Base-by-base conservation (phyloP, 129 eudicot genomes). In the Saussurea involucrata region DNA sequence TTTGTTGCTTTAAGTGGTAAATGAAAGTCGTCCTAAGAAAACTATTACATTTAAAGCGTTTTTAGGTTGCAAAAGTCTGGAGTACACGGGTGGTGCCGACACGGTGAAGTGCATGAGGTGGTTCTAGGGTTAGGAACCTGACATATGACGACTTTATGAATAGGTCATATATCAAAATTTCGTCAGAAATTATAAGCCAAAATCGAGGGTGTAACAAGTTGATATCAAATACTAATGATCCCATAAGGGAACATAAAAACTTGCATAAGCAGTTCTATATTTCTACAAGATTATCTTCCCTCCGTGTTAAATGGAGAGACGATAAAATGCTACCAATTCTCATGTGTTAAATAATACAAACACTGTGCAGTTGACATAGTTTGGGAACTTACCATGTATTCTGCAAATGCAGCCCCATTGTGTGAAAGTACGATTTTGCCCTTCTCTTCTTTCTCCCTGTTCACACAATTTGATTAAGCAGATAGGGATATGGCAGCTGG, bases 381-480 rank as follows among this genome's bases (percentile, higher is more conserved):
- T 53, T 53, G 61, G 22, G 61, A 53, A 53, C 3, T 53, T n/a
- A 53, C 61, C 61, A 17, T 53, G 10, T 13, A 68, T n/a, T 17
- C 24, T 32, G 61, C 63, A 13, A 53, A 73, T 78, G 82, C 37
- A 57, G 40, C 34, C 27, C 34, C 27, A 76, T 46, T 15, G 71
- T 9, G 36, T 76, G 67, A 13, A 53, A 29, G 67, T 49, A 66
- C 57, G 29, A 31, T 31, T 31, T 67, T 53, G 12, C 67, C 64
- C 66, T 76, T 7, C 34, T n/a, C 82, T 78, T 34, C 57, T 76
- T 68, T 63, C 32, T 60, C 69, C 58, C 32, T 13, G 24, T 31
- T 32, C 74, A 32, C 55, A 10, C 55, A 53, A 67, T 44, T 4
- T 21, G 58, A 33, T 77, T 68, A 15, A 22, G 28, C 67, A 32